These are phyloP conservation scores for Aspergillus leporis DNA, from an alignment of 495 filamentous ascomycete genomes.

Conservation along the genomic window DNA sequence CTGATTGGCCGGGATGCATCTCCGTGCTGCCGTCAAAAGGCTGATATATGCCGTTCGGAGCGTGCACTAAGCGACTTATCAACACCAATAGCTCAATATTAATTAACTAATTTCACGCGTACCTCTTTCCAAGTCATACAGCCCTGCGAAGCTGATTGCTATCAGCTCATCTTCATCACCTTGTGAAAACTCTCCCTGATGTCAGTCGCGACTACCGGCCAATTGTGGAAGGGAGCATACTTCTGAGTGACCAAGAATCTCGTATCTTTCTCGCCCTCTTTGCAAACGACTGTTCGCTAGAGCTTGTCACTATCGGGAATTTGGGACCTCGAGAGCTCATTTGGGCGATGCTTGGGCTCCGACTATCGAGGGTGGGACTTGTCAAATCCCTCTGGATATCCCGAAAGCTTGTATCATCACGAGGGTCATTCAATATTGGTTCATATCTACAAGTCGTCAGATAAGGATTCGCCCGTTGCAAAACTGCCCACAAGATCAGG, in stretches of 20 bases:
- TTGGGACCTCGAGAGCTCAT: constrained; percentile 19
- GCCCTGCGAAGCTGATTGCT: constrained; percentile 32
- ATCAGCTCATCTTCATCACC: constrained; percentile 35
- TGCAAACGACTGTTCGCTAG: constrained; percentile 18
- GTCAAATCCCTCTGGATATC: constrained; percentile 20
- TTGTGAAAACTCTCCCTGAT: constrained; percentile 22
- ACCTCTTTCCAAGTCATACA: constrained; percentile 35
- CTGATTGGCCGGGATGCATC: constrained; percentile 11
- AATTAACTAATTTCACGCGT: neutral
- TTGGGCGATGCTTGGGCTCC: constrained; percentile 24
- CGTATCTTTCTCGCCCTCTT: constrained; percentile 24
- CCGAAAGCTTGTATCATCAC: constrained; percentile 22
- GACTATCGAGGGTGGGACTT: constrained; percentile 14
- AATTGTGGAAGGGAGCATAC: constrained; percentile 15
- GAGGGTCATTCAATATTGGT: constrained; percentile 24
- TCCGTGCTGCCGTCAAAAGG: constrained; percentile 14
- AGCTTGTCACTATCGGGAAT: constrained; percentile 5
- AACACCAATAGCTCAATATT: neutral
- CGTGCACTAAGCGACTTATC: constrained; percentile 24
- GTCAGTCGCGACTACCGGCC: constrained; percentile 5
- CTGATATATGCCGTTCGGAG: constrained; percentile 29
- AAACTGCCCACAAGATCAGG: neutral
- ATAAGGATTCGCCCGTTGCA: neutral
- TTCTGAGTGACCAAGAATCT: constrained; percentile 31
- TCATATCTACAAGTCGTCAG: constrained; percentile 23